These are phyloP conservation scores for Pneumocystis oryctolagi DNA, from an alignment of 1,139 yeast genomes.

Conservation along the genomic window DNA sequence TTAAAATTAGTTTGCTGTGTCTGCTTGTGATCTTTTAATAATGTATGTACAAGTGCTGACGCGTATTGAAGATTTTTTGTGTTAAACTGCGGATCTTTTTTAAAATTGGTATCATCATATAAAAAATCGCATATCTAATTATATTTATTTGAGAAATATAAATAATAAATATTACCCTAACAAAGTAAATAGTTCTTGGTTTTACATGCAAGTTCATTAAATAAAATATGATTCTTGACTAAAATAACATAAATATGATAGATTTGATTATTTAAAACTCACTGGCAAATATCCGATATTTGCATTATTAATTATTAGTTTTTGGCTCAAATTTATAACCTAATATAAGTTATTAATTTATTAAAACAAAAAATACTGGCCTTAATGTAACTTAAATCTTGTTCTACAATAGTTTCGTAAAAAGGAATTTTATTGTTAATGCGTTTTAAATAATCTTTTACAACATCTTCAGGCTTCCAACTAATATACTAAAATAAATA, in stretches of 20 bases:
- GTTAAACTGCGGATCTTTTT: constrained; percentile 20
- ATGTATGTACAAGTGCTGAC: constrained; percentile 27
- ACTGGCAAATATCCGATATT: constrained; percentile 70
- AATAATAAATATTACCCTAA: constrained; percentile 14
- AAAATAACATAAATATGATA: constrained; percentile 48
- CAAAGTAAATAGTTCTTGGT: constrained; percentile 16
- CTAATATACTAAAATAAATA: constrained; percentile 34
- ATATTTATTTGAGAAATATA: neutral
- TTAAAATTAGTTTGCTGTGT: constrained; percentile 12
- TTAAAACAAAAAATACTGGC: constrained; percentile 15
- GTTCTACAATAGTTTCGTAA: constrained; percentile 36
- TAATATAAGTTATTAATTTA: neutral
- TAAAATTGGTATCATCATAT: constrained; percentile 23
- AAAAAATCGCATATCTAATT: constrained; percentile 22
- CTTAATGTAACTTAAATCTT: constrained; percentile 55
- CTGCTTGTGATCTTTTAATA: constrained; percentile 25
- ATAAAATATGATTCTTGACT: constrained; percentile 67
- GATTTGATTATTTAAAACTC: constrained; percentile 74
- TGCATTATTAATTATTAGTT: constrained; percentile 63
- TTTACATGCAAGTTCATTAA: constrained; percentile 17
- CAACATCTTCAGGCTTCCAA: constrained; percentile 42
- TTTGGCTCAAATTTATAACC: constrained; percentile 76
- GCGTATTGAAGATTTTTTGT: constrained; percentile 28
- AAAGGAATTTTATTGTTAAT: constrained; percentile 31
- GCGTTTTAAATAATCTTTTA: constrained; percentile 31